A percentile compares a stretch with the other conserved stretches of the same genome.
Conservation (phyloP, 2,329 filamentous ascomycete genomes). For the Xylaria arbuscula region DNA sequence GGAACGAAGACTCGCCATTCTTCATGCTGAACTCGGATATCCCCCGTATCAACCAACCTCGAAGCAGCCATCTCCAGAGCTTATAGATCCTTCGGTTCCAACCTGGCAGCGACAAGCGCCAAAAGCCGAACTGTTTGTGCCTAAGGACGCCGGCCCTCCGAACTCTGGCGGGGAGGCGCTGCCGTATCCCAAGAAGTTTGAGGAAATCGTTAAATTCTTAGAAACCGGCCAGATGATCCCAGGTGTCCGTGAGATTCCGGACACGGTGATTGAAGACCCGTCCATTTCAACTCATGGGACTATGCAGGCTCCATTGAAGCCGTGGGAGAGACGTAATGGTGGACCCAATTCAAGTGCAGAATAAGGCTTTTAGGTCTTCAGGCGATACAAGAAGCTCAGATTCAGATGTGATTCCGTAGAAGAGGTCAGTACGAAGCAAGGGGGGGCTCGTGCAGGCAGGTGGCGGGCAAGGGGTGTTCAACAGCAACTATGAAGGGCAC, state of each 20-base stretch:
- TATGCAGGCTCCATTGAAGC: constrained; percentile 56
- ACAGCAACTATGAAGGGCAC: neutral
- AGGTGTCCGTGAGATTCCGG: constrained; percentile 79
- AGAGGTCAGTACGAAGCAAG: neutral
- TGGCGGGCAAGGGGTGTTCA: neutral
- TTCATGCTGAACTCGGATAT: constrained; percentile 31
- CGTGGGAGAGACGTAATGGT: constrained; percentile 69
- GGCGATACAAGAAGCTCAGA: neutral
- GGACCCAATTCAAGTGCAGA: constrained; percentile 1
- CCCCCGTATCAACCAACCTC: constrained; percentile 15
- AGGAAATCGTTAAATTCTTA: constrained; percentile 79
- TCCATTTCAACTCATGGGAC: constrained; percentile 49
- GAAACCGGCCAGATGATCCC: constrained; percentile 77
- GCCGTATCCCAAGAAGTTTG: constrained; percentile 78
- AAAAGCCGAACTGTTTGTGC: constrained; percentile 48
- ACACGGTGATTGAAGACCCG: constrained; percentile 74
- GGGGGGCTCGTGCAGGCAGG: neutral
- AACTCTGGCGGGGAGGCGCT: constrained; percentile 48
- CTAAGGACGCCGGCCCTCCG: constrained; percentile 39
- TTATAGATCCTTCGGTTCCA: constrained; percentile 40
- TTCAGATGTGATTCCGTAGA: neutral
- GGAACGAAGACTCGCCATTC: constrained; percentile 35
- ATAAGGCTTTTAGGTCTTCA: constrained; percentile 17
- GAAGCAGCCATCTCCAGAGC: neutral
- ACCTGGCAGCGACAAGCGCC: constrained; percentile 51